A percentile compares a stretch with the other conserved stretches of the same genome.
Conservation (phyloP, 495 filamentous ascomycete species). For the Aspergillus cavernicola region DNA sequence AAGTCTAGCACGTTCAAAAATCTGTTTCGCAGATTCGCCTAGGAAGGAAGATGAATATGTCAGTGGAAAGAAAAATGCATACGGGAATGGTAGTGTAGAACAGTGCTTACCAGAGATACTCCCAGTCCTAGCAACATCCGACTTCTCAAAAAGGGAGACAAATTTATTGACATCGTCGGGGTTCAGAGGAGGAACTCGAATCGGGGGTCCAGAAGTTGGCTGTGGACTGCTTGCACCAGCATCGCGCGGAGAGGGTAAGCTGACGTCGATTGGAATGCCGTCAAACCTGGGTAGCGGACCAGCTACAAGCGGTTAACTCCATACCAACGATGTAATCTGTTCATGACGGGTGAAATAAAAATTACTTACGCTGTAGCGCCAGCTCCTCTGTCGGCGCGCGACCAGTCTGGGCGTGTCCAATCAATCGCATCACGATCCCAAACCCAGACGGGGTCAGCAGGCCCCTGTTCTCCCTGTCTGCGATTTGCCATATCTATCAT, state of each 20-base stretch:
- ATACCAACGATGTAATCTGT: constrained; percentile 15
- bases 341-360: background rate
- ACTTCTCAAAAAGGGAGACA: constrained; percentile 79
- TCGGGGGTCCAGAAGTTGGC: constrained; percentile 66
- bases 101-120: constrained; percentile 64
- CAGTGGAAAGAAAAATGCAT: background rate
- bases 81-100: background rate
- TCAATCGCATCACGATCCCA: constrained; percentile 84
- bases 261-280: constrained; percentile 50
- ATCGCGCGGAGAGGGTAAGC: constrained; percentile 37
- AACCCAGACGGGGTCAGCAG: constrained; percentile 90
- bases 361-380: constrained; percentile 56
- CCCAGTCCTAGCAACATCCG: constrained; percentile 65
- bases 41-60: background rate
- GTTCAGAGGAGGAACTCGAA: constrained; percentile 85
- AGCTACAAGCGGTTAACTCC: constrained; percentile 44
- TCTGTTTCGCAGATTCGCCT: constrained; percentile 85
- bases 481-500: constrained; percentile 94
- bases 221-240: constrained; percentile 50
- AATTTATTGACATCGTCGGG: constrained; percentile 89
- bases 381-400: constrained; percentile 76
- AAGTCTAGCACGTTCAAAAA: constrained; percentile 87
- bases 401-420: constrained; percentile 90
- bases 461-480: constrained; percentile 92
- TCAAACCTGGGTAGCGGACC: constrained; percentile 93